A percentile compares a stretch with the other conserved stretches of the same genome.
Conservation (phyloP, 768 basidiomycete species). For the Hemileccinum rubropunctum region DNA sequence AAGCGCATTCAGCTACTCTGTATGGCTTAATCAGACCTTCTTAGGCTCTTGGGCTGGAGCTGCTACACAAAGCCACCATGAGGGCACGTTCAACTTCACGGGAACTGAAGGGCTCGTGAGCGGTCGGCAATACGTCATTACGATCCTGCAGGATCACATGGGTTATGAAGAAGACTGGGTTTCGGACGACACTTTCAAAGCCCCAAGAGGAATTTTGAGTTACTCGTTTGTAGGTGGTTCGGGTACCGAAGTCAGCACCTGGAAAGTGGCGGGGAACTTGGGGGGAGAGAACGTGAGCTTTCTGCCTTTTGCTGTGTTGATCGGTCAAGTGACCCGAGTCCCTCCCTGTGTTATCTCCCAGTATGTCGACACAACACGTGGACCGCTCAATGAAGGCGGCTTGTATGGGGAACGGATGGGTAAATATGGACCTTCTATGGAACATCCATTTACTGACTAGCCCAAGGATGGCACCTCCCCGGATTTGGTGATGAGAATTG, state of each 20-base stretch:
- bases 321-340: neutral
- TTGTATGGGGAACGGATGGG: conserved; percentile 53
- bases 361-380: conserved; percentile 49
- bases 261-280: conserved; percentile 53
- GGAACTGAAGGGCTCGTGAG: neutral
- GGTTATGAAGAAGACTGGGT: conserved; percentile 46
- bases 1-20: conserved; percentile 46
- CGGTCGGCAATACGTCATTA: conserved; percentile 42
- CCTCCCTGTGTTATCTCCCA: conserved; percentile 18
- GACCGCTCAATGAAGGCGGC: conserved; percentile 61
- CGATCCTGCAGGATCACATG: conserved; percentile 55
- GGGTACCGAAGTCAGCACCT: conserved; percentile 35
- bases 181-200: conserved; percentile 46
- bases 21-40: conserved; percentile 48
- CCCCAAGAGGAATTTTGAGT: conserved; percentile 45
- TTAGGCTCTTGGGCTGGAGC: conserved; percentile 39
- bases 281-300: conserved; percentile 43
- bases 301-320: neutral
- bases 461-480: conserved; percentile 53
- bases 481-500: conserved; percentile 48
- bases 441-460: conserved; percentile 2
- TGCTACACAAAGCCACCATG: conserved; percentile 8
- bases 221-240: conserved; percentile 45
- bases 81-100: conserved; percentile 17
- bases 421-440: neutral